A percentile compares a stretch with the other conserved stretches of the same genome.
phyloP scores from a whole-genome alignment of 148 eudicot genomes.

The Rhododendron williamsianum region DNA sequence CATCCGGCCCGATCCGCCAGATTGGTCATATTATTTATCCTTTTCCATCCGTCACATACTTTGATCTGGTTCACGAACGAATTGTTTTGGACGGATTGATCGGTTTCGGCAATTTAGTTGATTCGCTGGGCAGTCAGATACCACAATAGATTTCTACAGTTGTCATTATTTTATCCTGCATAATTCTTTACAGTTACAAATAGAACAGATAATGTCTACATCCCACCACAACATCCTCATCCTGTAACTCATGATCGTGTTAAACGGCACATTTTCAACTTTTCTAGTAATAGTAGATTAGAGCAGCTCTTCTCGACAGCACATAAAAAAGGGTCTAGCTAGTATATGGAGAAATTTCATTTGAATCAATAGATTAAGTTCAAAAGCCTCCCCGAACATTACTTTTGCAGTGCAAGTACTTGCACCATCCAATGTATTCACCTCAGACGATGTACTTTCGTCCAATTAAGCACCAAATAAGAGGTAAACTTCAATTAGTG shows the following conservation, averaged over 20 bases:
- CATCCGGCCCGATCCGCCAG: no score
- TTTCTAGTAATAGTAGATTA: neutral
- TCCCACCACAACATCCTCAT: neutral
- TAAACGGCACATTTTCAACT: neutral
- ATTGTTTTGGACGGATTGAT: no score
- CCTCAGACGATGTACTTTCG: constrained; percentile 81
- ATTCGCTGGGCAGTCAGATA: neutral
- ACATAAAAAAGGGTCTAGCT: neutral
- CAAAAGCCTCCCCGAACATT: constrained; percentile 71
- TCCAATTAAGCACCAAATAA: constrained; percentile 53
- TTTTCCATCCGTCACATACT: no score
- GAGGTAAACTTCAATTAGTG: neutral
- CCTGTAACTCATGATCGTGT: neutral
- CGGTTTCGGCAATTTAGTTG: no score
- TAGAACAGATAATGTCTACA: neutral
- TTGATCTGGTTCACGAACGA: no score
- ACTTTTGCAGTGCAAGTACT: constrained; percentile 90
- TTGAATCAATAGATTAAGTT: neutral
- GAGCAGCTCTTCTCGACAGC: neutral
- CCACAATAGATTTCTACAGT: neutral
- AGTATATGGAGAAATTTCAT: neutral
- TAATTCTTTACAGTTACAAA: neutral
- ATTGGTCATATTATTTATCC: no score
- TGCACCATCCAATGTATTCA: constrained; percentile 98
- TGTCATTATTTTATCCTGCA: neutral